A percentile compares a stretch with the other conserved stretches of the same genome.
These are phyloP conservation scores for Colletotrichum chlorophyti DNA, from an alignment of 2,329 filamentous ascomycete genomes.

Conservation along the genomic window DNA sequence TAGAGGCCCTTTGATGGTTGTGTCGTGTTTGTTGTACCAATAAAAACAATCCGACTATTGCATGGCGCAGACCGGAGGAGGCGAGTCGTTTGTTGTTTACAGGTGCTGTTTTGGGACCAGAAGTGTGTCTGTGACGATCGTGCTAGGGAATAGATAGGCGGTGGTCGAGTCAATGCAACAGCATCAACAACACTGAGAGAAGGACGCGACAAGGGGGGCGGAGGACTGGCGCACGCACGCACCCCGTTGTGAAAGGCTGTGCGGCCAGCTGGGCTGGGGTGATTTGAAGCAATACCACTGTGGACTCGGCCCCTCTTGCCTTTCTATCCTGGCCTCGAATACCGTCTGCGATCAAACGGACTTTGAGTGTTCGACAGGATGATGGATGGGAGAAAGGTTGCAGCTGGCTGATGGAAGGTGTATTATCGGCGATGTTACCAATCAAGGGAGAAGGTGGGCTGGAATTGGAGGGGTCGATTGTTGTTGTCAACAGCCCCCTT, in stretches of 20 bases:
- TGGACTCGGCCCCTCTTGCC: constrained; percentile 15
- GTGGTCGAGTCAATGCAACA: constrained; percentile 15
- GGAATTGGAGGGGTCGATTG: constrained; percentile 1
- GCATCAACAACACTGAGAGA: constrained; percentile 12
- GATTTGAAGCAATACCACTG: constrained; percentile 12
- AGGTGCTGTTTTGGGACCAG: constrained; percentile 12
- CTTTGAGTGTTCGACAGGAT: constrained; percentile 6
- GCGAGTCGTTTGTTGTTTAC: constrained; percentile 44
- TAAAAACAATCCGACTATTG: constrained; percentile 45
- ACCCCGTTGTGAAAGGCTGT: constrained; percentile 21
- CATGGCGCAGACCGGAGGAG: constrained; percentile 45
- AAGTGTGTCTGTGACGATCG: constrained; percentile 12
- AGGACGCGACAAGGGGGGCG: constrained; percentile 24
- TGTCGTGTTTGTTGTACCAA: constrained; percentile 39
- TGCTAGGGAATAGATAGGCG: constrained; percentile 1
- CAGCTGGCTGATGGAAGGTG: too few relatives aligned
- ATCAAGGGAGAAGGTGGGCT: constrained; percentile 9
- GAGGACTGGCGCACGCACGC: constrained; percentile 13
- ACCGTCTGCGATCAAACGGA: constrained; percentile 14
- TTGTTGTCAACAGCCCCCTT: constrained; percentile 7
- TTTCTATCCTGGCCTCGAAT: constrained; percentile 9
- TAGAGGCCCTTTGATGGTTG: constrained; percentile 18
- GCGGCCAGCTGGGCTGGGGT: too few relatives aligned
- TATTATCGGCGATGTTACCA: not conserved
- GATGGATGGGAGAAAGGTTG: constrained; percentile 3